These are phyloP conservation scores for Rhodotorula mucilaginosa DNA, from an alignment of 1,284 basidiomycete species.

Conservation along the genomic window DNA sequence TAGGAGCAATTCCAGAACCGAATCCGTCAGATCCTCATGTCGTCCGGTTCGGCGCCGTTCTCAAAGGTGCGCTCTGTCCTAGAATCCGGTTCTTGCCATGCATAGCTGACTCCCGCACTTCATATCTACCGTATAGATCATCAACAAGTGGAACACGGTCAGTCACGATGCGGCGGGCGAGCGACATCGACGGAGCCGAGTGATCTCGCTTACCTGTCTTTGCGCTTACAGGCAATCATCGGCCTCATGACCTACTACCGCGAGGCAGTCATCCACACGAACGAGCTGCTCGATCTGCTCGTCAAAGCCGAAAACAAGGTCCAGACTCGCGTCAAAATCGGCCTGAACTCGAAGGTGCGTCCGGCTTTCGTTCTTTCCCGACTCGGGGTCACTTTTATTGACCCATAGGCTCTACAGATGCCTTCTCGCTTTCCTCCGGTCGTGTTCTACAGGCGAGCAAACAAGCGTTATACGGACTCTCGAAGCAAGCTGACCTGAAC, in stretches of 20 bases:
- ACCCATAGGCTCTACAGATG: slow-evolving; percentile 59
- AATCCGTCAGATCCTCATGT: slow-evolving; percentile 73
- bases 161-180: not conserved
- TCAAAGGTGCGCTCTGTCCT: slow-evolving; percentile 60
- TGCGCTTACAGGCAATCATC: slow-evolving; percentile 43
- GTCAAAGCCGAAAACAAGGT: slow-evolving; percentile 99
- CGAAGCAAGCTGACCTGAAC: too few species aligned
- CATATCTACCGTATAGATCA: slow-evolving; percentile 57
- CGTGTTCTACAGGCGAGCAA: slow-evolving; percentile 19
- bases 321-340: slow-evolving; percentile 97
- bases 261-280: slow-evolving; percentile 72
- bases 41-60: slow-evolving; percentile 97
- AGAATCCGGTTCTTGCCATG: not conserved
- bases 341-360: slow-evolving; percentile 49
- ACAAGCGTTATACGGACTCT: too few species aligned
- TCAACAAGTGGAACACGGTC: slow-evolving; percentile 71
- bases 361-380: not conserved
- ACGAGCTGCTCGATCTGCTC: slow-evolving; percentile 86
- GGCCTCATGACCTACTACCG: slow-evolving; percentile 32
- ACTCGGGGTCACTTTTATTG: too few species aligned
- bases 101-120: not conserved
- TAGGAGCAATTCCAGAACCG: slow-evolving; percentile 70
- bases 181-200: not conserved
- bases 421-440: slow-evolving; percentile 92
- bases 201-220: not conserved